Evolutionary conservation across 2,329 filamentous ascomycete genomes (phyloP).

Genomic region (Coleophoma crateriformis): DNA sequence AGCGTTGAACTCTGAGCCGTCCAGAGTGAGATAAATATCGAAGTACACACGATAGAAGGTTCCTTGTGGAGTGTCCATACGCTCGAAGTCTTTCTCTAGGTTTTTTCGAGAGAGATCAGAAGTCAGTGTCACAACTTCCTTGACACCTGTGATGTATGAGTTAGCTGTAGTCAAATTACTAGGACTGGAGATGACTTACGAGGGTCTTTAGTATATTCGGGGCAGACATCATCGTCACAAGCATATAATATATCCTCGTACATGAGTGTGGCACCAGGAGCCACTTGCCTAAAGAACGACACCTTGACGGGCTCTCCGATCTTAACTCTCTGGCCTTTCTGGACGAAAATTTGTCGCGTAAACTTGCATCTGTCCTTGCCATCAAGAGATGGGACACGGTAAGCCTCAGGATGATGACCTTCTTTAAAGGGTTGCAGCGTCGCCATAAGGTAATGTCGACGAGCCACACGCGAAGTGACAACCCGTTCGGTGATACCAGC

Average conservation of each 20-base stretch:
- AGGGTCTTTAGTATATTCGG: constrained; percentile 98
- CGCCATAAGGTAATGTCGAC: constrained; percentile 98
- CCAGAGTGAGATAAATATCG: constrained; percentile 84
- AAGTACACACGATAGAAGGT: constrained; percentile 86
- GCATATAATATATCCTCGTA: constrained; percentile 98
- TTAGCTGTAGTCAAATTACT: too few relatives aligned
- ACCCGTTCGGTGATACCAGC: constrained; percentile 97
- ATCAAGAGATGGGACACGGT: constrained; percentile 92
- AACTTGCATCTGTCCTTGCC: constrained; percentile 99
- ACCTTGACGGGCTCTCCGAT: constrained; percentile 99
- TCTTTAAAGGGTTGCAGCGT: constrained; percentile 98
- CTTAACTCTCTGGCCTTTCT: constrained; percentile 98
- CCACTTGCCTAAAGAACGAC: constrained; percentile 96
- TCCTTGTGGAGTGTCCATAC: constrained; percentile 97
- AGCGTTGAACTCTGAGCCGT: constrained; percentile 96
- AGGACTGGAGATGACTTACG: constrained; percentile 57
- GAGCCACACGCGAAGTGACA: constrained; percentile 92
- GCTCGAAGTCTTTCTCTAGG: constrained; percentile 97
- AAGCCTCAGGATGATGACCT: constrained; percentile 95
- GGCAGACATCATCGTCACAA: constrained; percentile 96
- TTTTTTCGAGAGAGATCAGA: constrained; percentile 97
- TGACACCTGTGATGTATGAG: constrained; percentile 64
- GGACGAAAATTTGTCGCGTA: constrained; percentile 95
- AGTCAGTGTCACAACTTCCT: constrained; percentile 96
- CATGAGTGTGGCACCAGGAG: constrained; percentile 95